Conservation (phyloP, 2,329 filamentous ascomycete genomes). For the Aspergillus phoenicis region DNA sequence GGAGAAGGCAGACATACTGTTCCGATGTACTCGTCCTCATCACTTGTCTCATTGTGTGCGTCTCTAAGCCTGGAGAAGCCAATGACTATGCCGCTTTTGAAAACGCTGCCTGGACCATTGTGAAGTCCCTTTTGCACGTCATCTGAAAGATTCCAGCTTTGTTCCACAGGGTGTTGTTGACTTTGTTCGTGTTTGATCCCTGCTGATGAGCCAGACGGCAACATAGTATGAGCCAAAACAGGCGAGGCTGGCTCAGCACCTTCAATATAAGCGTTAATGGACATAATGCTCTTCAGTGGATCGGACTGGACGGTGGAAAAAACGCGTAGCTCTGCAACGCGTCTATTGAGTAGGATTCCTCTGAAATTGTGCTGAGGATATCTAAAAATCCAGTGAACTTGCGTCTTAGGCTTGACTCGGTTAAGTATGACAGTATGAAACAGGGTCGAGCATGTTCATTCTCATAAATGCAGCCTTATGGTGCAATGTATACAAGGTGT, state of each 20-base stretch:
- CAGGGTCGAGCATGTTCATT: background rate
- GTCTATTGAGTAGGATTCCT: background rate
- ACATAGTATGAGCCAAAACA: constrained; percentile 34
- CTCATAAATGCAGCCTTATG: background rate
- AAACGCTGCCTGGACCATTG: constrained; percentile 17
- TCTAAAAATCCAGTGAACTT: background rate
- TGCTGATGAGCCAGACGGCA: constrained; percentile 16
- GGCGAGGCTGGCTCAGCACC: constrained; percentile 35
- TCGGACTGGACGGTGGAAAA: background rate
- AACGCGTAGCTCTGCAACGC: background rate
- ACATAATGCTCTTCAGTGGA: constrained; percentile 19
- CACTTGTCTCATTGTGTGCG: constrained; percentile 22
- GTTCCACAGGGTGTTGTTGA: background rate
- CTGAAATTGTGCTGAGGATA: background rate
- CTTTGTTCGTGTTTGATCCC: background rate
- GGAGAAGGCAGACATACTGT: constrained; percentile 27
- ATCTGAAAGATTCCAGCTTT: constrained; percentile 30
- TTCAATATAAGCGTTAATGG: constrained; percentile 24
- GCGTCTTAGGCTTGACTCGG: background rate
- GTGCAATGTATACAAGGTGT: background rate
- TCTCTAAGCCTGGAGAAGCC: constrained; percentile 36
- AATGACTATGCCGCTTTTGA: constrained; percentile 34
- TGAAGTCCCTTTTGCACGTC: constrained; percentile 28
- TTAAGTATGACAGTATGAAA: no score
- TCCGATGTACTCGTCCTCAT: constrained; percentile 33